Conservation (phyloP, 345 rosid genomes). For the Cochlearia excelsa region DNA sequence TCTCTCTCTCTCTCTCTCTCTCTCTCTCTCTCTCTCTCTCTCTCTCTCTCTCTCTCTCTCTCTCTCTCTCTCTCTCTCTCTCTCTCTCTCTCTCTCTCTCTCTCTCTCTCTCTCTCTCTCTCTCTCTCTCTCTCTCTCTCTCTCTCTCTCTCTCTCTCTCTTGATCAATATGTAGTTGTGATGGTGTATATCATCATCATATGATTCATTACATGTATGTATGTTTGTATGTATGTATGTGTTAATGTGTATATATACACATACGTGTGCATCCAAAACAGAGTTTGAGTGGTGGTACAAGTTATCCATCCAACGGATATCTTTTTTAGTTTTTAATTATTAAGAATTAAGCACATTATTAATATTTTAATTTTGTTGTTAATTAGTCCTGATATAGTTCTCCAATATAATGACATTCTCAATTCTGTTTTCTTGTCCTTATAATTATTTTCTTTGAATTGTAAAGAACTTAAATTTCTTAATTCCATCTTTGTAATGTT, state of each 20-base stretch:
- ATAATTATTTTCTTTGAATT: not conserved
- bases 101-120: slow-evolving; percentile 36
- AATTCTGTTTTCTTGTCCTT: not conserved
- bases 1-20: slow-evolving; percentile 36
- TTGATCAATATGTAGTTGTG: not conserved
- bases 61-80: slow-evolving; percentile 36
- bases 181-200: slow-evolving; percentile 16
- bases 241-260: not conserved
- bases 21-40: slow-evolving; percentile 36
- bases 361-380: slow-evolving; percentile 4
- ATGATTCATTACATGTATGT: not conserved
- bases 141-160: slow-evolving; percentile 21
- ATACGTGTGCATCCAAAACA: slow-evolving; percentile 32
- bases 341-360: slow-evolving; percentile 6
- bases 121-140: slow-evolving; percentile 36
- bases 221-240: not conserved
- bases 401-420: slow-evolving; percentile 31
- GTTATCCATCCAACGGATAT: slow-evolving; percentile 33
- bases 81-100: slow-evolving; percentile 36
- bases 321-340: slow-evolving; percentile 28
- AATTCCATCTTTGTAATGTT: too few species aligned
- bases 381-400: slow-evolving; percentile 27
- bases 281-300: slow-evolving; percentile 33
- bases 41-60: slow-evolving; percentile 36
- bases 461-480: too few species aligned